These are phyloP conservation scores for Cytospora chrysosperma DNA, from an alignment of 2,329 filamentous ascomycete species.

Conservation along the genomic window DNA sequence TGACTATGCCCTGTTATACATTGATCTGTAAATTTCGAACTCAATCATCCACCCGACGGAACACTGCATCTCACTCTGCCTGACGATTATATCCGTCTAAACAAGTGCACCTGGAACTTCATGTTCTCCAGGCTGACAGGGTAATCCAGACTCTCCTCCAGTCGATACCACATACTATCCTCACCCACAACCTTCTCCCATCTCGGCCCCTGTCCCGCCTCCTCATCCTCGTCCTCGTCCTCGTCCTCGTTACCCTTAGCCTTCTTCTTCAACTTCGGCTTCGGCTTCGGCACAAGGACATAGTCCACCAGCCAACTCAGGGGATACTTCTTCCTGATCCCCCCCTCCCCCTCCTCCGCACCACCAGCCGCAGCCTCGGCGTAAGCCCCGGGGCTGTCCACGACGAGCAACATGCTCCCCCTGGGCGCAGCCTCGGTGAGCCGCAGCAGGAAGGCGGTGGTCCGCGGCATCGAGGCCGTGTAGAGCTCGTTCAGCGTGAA, in stretches of 20 bases:
- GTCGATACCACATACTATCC: conserved; percentile 14
- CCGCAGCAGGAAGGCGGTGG: conserved; percentile 19
- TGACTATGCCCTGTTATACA: neutral
- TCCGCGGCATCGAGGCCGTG: conserved; percentile 17
- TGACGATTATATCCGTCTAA: conserved; percentile 16
- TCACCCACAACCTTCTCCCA: conserved; percentile 23
- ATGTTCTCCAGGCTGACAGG: conserved; percentile 25
- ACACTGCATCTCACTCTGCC: neutral
- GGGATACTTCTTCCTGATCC: conserved; percentile 23
- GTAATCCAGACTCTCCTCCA: conserved; percentile 19
- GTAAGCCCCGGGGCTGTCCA: conserved; percentile 19
- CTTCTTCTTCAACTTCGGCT: conserved; percentile 5
- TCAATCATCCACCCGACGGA: neutral
- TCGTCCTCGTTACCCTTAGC: neutral
- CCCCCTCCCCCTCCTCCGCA: conserved; percentile 15
- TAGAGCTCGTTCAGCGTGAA: conserved; percentile 26
- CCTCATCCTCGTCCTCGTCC: conserved; percentile 2
- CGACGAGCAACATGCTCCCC: conserved; percentile 21
- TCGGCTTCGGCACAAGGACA: conserved; percentile 16
- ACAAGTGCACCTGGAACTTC: conserved; percentile 24
- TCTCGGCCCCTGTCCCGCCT: neutral
- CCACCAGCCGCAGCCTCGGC: neutral
- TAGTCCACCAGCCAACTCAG: conserved; percentile 24
- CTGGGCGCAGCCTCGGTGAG: conserved; percentile 12
- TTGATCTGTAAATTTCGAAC: neutral